These are phyloP conservation scores for Cenchrus fungigraminus DNA, from an alignment of 176 grass and related monocot genomes.

Conservation along the genomic window DNA sequence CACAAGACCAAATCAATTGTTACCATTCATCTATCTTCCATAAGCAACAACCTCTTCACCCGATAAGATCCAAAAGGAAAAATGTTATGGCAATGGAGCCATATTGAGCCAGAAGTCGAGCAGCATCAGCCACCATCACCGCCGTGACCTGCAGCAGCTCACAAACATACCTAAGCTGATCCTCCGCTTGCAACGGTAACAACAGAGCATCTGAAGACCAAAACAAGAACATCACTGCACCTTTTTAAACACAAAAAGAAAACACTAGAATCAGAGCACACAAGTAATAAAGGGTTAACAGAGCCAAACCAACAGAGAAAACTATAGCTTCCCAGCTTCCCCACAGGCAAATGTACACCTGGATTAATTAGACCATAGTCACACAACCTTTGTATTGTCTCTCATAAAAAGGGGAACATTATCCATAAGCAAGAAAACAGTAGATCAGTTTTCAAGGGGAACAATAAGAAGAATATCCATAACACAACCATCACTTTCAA, in stretches of 20 bases:
- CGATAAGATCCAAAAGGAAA: not conserved
- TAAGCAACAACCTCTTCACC: not conserved
- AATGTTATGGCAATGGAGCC: not conserved
- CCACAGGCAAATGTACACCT: slow-evolving; percentile 28
- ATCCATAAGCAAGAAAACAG: slow-evolving; percentile 32
- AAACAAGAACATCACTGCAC: slow-evolving; percentile 51
- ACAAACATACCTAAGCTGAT: slow-evolving; percentile 20
- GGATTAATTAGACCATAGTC: slow-evolving; percentile 36
- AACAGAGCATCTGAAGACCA: slow-evolving; percentile 52
- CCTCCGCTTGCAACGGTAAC: slow-evolving; percentile 36
- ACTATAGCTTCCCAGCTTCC: slow-evolving; percentile 35
- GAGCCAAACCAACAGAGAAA: slow-evolving; percentile 36
- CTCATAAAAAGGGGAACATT: not conserved
- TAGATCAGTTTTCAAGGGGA: slow-evolving; percentile 29
- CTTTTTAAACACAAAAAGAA: slow-evolving; percentile 30
- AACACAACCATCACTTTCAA: slow-evolving; percentile 38
- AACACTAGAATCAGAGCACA: slow-evolving; percentile 20
- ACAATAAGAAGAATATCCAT: slow-evolving; percentile 31
- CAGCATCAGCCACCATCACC: slow-evolving; percentile 12
- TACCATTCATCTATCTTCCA: not conserved
- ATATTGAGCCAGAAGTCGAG: not conserved
- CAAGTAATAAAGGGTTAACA: slow-evolving; percentile 34
- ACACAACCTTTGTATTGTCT: slow-evolving; percentile 30
- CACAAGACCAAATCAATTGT: not conserved
- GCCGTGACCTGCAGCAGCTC: slow-evolving; percentile 23